Evolutionary conservation across 441 rosid species (phyloP).

Genomic region (Brassica balearica): DNA sequence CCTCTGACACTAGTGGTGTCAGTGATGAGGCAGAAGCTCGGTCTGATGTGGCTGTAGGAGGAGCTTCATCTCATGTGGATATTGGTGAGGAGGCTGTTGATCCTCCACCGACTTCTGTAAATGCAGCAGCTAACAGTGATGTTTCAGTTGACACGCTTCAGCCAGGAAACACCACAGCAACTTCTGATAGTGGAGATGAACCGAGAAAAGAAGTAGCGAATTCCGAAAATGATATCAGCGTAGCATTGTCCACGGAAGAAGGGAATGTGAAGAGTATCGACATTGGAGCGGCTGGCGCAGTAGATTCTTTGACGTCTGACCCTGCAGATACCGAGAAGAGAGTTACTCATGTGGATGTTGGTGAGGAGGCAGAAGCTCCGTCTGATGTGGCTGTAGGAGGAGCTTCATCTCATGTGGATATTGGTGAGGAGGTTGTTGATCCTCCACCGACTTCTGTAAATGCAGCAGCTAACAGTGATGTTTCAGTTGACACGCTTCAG

Average conservation of each 20-base stretch:
- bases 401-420: too few species aligned
- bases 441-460: too few species aligned
- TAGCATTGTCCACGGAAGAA: conserved; percentile 45
- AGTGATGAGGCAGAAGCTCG: conserved; percentile 41
- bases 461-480: too few species aligned
- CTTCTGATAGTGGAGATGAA: conserved; percentile 42
- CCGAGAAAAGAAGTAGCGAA: conserved; percentile 34
- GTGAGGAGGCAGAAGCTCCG: too few species aligned
- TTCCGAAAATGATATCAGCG: conserved; percentile 46
- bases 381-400: too few species aligned
- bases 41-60: conserved; percentile 51
- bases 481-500: too few species aligned
- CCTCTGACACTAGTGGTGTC: conserved; percentile 47
- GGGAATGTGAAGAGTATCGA: conserved; percentile 43
- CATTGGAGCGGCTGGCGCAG: conserved; percentile 34
- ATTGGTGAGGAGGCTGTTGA: conserved; percentile 48
- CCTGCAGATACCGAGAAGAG: conserved; percentile 50
- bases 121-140: conserved; percentile 49
- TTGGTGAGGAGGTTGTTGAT: too few species aligned
- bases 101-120: conserved; percentile 51
- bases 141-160: conserved; percentile 45
- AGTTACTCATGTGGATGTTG: background rate
- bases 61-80: conserved; percentile 47
- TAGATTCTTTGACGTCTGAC: conserved; percentile 40
- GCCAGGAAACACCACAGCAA: conserved; percentile 29